Conservation (phyloP, 345 rosid species). For the Lagerstroemia speciosa region DNA sequence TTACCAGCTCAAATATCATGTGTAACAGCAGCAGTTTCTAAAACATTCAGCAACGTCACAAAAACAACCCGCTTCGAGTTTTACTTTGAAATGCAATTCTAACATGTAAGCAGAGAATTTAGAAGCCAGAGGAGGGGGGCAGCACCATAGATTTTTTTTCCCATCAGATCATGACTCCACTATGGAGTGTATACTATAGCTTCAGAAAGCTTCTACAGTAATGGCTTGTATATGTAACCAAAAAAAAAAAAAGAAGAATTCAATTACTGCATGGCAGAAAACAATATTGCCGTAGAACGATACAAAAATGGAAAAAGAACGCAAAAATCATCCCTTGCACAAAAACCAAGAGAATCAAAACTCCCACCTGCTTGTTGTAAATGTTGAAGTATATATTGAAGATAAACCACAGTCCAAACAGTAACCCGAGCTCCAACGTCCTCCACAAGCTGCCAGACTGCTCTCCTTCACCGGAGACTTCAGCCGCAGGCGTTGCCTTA, state of each 20-base stretch:
- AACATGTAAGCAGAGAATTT: not conserved
- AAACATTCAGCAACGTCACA: not conserved
- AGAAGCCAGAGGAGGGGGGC: not conserved
- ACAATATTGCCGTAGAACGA: not conserved
- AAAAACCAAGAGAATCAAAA: not conserved
- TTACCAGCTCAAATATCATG: not conserved
- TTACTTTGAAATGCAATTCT: not conserved
- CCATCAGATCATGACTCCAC: not conserved
- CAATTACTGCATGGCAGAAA: not conserved
- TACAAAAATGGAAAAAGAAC: not conserved
- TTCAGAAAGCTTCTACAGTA: not conserved
- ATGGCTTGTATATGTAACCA: not conserved
- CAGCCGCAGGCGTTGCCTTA: conserved; percentile 56
- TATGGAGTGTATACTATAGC: not conserved
- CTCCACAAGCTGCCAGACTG: conserved; percentile 24
- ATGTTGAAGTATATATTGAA: conserved; percentile 99
- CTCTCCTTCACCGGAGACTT: conserved; percentile 46
- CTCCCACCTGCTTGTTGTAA: conserved; percentile 84
- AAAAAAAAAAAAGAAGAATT: not conserved
- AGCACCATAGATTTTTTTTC: not conserved
- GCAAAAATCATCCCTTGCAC: not conserved
- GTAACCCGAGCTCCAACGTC: conserved; percentile 60
- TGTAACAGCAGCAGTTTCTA: not conserved
- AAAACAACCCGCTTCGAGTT: not conserved
- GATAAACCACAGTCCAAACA: conserved; percentile 81